Conservation (phyloP, 2,329 filamentous ascomycete genomes). For the Neofusicoccum umdonicola region DNA sequence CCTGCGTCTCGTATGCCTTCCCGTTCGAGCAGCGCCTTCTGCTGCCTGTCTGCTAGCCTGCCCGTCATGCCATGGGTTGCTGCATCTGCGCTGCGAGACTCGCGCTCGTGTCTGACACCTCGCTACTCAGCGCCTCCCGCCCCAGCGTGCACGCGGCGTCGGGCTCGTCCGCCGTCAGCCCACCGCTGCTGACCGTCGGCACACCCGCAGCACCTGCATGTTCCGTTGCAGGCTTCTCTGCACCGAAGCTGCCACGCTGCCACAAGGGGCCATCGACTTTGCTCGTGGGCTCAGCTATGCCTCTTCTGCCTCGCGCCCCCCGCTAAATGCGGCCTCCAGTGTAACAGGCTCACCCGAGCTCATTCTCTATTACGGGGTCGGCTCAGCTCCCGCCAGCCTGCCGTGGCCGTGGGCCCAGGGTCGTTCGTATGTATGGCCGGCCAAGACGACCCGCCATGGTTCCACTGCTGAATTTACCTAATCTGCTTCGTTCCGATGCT, state of each 20-base stretch:
- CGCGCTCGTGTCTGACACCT: not conserved
- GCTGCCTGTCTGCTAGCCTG: not conserved
- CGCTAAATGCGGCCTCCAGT: slow-evolving; percentile 4
- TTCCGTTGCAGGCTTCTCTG: slow-evolving; percentile 15
- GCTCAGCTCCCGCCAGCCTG: not conserved
- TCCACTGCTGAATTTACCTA: not conserved
- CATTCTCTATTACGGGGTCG: not conserved
- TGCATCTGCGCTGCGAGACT: not conserved
- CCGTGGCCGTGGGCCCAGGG: not conserved
- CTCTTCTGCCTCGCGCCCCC: not conserved
- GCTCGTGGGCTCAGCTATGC: not conserved
- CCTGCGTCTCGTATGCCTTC: not conserved
- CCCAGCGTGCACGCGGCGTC: not conserved
- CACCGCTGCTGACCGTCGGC: not conserved
- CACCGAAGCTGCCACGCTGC: slow-evolving; percentile 2
- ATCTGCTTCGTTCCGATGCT: not conserved
- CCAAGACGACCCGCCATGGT: not conserved
- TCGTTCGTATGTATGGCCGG: not conserved
- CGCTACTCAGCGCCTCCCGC: not conserved
- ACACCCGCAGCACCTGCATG: not conserved
- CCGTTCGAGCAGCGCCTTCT: not conserved
- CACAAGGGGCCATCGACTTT: not conserved
- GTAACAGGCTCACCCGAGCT: slow-evolving; percentile 5
- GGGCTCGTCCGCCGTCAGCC: not conserved
- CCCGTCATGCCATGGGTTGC: not conserved